Evolutionary conservation across 1,139 yeast genomes (phyloP).

Genomic region (Geotrichum fermentans): DNA sequence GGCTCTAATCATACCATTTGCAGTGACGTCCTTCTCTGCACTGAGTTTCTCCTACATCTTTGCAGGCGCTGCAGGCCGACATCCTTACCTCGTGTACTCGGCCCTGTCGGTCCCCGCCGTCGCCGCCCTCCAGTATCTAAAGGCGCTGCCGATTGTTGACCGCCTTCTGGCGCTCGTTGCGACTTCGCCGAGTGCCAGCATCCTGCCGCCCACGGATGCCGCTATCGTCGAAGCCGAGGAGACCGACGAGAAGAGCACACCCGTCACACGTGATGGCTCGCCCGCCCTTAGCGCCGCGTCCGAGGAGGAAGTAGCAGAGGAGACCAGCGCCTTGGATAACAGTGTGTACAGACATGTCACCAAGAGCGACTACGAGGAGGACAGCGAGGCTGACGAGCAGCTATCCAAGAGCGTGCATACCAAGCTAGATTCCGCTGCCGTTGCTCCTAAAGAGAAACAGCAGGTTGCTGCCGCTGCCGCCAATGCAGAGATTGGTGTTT

Average conservation of each 20-base stretch:
- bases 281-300: constrained; percentile 1
- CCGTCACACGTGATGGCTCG: constrained; percentile 1
- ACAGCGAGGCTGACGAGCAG: constrained; percentile 8
- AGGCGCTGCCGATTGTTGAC: constrained; percentile 9
- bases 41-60: constrained; percentile 26
- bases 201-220: neutral
- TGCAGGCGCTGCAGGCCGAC: constrained; percentile 27
- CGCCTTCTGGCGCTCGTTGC: constrained; percentile 13
- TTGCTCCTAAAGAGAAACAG: neutral
- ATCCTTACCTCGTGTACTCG: constrained; percentile 31
- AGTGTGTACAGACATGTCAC: constrained; percentile 26
- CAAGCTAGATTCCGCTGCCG: neutral
- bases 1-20: constrained; percentile 18
- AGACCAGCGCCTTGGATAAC: constrained; percentile 28
- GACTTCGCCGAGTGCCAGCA: neutral
- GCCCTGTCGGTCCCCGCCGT: constrained; percentile 27
- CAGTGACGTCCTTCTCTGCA: constrained; percentile 24
- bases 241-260: neutral
- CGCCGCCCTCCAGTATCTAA: constrained; percentile 11
- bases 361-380: constrained; percentile 14
- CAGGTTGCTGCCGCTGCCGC: neutral
- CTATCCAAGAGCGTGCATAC: neutral
- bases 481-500: neutral
- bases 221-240: neutral
- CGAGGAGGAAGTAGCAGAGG: constrained; percentile 19